A percentile compares a stretch with the other conserved stretches of the same genome.
These are phyloP conservation scores for Rosellinia necatrix DNA, from an alignment of 2,329 filamentous ascomycete genomes.

Conservation along the genomic window DNA sequence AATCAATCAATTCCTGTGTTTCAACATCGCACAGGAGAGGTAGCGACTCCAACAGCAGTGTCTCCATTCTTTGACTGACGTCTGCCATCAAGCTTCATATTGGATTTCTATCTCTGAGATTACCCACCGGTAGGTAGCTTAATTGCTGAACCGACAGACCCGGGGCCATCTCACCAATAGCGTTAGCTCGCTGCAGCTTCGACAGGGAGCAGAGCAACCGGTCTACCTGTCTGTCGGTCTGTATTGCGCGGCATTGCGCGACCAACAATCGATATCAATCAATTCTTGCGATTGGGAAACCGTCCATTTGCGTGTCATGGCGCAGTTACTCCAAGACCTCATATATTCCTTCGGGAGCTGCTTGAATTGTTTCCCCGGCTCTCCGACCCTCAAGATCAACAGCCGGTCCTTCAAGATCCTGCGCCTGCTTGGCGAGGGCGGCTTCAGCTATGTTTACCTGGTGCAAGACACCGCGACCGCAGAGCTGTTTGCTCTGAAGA, in stretches of 20 bases:
- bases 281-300: neutral
- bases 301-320: constrained; percentile 56
- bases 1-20: constrained; percentile 12
- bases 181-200: constrained; percentile 11
- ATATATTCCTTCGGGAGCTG: constrained; percentile 93
- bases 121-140: neutral
- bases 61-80: neutral
- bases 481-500: constrained; percentile 92
- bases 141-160: neutral
- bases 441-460: constrained; percentile 98
- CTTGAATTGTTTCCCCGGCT: constrained; percentile 94
- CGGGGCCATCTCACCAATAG: neutral
- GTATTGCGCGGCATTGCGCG: constrained; percentile 13
- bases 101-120: neutral
- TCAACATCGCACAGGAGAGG: no score
- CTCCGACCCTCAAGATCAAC: constrained; percentile 94
- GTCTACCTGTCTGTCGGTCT: no score
- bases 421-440: constrained; percentile 92
- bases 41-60: no score
- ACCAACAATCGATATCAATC: neutral
- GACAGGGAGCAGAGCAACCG: no score
- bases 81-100: neutral
- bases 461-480: constrained; percentile 87
- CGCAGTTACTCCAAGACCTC: constrained; percentile 84
- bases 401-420: constrained; percentile 93